Evolutionary conservation across 306 rosid genomes (phyloP), one percentile per base, ranked within the genome.

Genomic region (Medicago arabica): DNA sequence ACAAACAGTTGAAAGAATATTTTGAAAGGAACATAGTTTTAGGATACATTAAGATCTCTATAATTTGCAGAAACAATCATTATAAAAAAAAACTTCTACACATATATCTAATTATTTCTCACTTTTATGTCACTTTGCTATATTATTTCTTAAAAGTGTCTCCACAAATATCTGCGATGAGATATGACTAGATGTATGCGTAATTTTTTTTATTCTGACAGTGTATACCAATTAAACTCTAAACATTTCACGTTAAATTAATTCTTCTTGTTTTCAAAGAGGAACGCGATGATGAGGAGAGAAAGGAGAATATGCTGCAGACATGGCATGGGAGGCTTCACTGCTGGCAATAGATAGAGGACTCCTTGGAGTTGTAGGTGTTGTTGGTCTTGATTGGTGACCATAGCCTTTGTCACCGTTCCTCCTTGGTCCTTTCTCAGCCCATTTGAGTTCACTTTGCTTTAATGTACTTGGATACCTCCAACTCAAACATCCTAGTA

Each of bases 351-450:
- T 7, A 23, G 78, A 70, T 7, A 62, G 36, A 41, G 77, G 79
- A 38, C 46, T 19, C 59, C 82, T 83, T 38, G 85, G 86, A 6
- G 75, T 72, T 4, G 80, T 13, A 39, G 88, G 86, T 74, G 81
- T 73, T 70, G 18, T 80, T 21, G 87, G 65, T 58, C 80, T 82
- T 12, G 90, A 53, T 0, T 86, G 77, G 63, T 71, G 83, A 28
- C 87, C 74, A 14, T 71, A 72, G 4, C 80, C 87, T 87, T 69
- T 67, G 23, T 87, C 83, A 23, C 80, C 81, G 2, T 46, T 89
- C 44, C 86, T 88, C 9, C 86, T 87, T 19, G 97, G 91, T 46
- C 96, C 97, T 75, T 86, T 91, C 89, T 89, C 97, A 0, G 91
- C 92, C 96, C 97, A 93, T 68, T 80, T 82, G 2, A 88, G 79